Evolutionary conservation across 495 filamentous ascomycete species (phyloP).

Genomic region (Trichodelitschia bisporula): DNA sequence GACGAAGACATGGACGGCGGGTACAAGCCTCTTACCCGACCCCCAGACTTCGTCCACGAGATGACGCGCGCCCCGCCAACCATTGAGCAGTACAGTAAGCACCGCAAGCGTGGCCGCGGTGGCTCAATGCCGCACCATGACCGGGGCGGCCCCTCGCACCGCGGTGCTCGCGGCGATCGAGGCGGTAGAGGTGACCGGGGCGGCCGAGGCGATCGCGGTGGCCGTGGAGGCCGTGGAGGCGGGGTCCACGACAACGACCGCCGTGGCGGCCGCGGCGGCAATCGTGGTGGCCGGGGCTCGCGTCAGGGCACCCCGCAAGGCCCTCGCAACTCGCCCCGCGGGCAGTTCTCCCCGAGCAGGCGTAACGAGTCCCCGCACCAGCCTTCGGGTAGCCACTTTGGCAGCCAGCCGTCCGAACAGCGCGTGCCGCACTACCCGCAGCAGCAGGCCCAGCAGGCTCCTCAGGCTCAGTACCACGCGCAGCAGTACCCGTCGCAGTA

Average conservation of each 20-base stretch:
- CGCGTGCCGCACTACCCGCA: no score
- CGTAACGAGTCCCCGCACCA: no score
- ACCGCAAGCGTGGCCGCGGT: not conserved
- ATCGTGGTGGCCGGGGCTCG: conserved; percentile 1
- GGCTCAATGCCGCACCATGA: conserved; percentile 2
- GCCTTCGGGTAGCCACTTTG: no score
- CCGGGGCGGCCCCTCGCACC: conserved; percentile 6
- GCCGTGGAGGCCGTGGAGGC: conserved; percentile 21
- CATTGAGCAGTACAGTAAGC: conserved; percentile 9
- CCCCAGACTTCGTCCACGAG: conserved; percentile 9
- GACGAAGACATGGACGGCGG: conserved; percentile 10
- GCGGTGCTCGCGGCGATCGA: conserved; percentile 8
- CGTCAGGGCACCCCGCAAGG: no score
- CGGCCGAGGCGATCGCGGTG: conserved; percentile 23
- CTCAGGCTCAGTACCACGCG: no score
- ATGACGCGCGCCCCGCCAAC: conserved; percentile 7
- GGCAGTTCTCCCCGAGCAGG: no score
- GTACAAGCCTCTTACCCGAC: conserved; percentile 11
- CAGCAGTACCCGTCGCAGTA: no score
- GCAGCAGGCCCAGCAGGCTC: no score
- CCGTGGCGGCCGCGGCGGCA: conserved; percentile 11
- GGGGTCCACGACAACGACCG: no score
- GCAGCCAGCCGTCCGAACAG: no score
- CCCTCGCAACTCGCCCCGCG: no score
- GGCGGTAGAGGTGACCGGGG: conserved; percentile 11